phyloP scores from a whole-genome alignment of 73 alveolate species.

The Paramecium caudatum region DNA sequence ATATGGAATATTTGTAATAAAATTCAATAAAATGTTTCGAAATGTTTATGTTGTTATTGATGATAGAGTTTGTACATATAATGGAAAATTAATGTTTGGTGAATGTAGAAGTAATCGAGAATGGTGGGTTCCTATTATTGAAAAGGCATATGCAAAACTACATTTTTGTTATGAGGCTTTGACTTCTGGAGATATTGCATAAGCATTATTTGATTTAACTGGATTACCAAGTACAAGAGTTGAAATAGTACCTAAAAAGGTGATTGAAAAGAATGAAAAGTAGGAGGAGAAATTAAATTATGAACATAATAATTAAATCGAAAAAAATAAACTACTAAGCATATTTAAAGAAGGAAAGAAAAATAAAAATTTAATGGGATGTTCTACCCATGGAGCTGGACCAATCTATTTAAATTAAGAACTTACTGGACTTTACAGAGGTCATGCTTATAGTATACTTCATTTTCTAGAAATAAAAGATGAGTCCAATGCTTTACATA shows the following conservation, averaged over 20 bases:
- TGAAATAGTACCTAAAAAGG: too few species aligned
- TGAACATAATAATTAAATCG: background rate
- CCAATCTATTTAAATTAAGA: slow-evolving; percentile 18
- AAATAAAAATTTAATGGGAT: slow-evolving; percentile 49
- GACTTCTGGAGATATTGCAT: slow-evolving; percentile 83
- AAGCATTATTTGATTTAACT: slow-evolving; percentile 87
- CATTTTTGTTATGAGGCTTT: slow-evolving; percentile 84
- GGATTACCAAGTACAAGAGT: slow-evolving; percentile 64
- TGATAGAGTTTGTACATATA: slow-evolving; percentile 83
- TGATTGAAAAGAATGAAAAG: too few species aligned
- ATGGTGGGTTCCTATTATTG: slow-evolving; percentile 90
- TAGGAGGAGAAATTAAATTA: background rate
- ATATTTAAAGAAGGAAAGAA: background rate
- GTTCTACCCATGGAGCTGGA: slow-evolving; percentile 69
- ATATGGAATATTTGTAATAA: slow-evolving; percentile 86
- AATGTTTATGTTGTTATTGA: slow-evolving; percentile 85
- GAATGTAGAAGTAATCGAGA: slow-evolving; percentile 83
- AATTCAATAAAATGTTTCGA: slow-evolving; percentile 82
- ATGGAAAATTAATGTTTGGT: slow-evolving; percentile 79
- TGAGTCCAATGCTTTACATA: slow-evolving; percentile 18
- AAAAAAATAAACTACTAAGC: background rate
- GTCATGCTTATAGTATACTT: slow-evolving; percentile 72
- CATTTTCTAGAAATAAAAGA: slow-evolving; percentile 39
- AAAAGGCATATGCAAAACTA: slow-evolving; percentile 92
- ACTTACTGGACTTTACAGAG: slow-evolving; percentile 65